Evolutionary conservation across 495 filamentous ascomycete species (phyloP).

Genomic region (Lasiosphaeria miniovina): DNA sequence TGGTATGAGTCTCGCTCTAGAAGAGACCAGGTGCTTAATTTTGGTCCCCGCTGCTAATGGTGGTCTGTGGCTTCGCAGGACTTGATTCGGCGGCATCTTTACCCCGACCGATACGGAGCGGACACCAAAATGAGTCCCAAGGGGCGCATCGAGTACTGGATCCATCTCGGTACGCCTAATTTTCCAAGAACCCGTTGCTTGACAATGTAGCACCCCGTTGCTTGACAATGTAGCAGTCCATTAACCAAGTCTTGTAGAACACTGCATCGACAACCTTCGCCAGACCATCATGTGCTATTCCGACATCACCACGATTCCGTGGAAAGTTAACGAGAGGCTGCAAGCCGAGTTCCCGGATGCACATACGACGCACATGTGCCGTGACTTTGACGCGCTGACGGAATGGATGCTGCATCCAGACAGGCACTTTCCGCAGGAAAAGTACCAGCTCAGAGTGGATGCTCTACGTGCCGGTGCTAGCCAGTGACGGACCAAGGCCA

Average conservation of each 20-base stretch:
- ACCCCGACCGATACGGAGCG: conserved; percentile 8
- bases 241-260: not conserved
- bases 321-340: conserved; percentile 4
- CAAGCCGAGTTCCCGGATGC: conserved; percentile 8
- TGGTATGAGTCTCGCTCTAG: conserved; percentile 6
- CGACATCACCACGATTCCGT: conserved; percentile 24
- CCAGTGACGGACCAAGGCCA: not conserved
- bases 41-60: no score
- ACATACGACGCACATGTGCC: conserved; percentile 13
- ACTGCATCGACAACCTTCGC: conserved; percentile 37
- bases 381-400: conserved; percentile 11
- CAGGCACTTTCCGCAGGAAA: conserved; percentile 11
- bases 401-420: conserved; percentile 8
- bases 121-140: conserved; percentile 3
- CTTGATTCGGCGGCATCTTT: conserved; percentile 10
- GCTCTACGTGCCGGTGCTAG: not conserved
- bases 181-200: no score
- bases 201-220: no score
- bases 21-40: no score
- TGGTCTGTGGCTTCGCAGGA: not conserved
- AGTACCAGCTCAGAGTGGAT: conserved; percentile 6
- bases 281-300: conserved; percentile 34
- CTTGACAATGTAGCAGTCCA: no score
- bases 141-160: conserved; percentile 8
- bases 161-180: conserved; percentile 3